A percentile compares a stretch with the other conserved stretches of the same genome.
phyloP scores from a whole-genome alignment of 495 filamentous ascomycete species.

The Hapsidospora chrysogenum region DNA sequence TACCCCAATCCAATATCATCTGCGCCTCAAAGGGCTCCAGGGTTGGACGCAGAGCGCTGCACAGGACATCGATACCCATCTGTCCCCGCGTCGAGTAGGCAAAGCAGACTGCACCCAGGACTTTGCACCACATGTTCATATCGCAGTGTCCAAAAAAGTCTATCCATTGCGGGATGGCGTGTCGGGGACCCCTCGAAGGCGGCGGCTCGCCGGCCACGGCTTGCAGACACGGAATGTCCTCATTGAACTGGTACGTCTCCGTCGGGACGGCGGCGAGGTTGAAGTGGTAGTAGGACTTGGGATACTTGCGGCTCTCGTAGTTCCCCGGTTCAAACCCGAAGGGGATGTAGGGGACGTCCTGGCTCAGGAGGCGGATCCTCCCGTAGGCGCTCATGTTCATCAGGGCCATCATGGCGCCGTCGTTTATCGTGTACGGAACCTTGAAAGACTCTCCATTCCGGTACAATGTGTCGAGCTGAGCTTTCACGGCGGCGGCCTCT shows the following conservation, averaged over 20 bases:
- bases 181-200: slow-evolving; percentile 12
- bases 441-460: slow-evolving; percentile 14
- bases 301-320: slow-evolving; percentile 56
- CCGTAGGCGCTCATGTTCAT: slow-evolving; percentile 49
- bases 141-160: slow-evolving; percentile 56
- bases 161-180: slow-evolving; percentile 58
- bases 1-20: slow-evolving; percentile 49
- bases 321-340: slow-evolving; percentile 57
- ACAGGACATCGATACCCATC: slow-evolving; percentile 31
- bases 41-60: slow-evolving; percentile 37
- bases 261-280: slow-evolving; percentile 41
- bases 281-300: slow-evolving; percentile 46
- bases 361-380: slow-evolving; percentile 35
- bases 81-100: slow-evolving; percentile 44
- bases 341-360: slow-evolving; percentile 44
- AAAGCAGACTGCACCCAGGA: slow-evolving; percentile 39
- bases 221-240: slow-evolving; percentile 26
- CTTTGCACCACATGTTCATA: slow-evolving; percentile 44
- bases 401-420: slow-evolving; percentile 54
- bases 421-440: slow-evolving; percentile 29
- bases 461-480: slow-evolving; percentile 37
- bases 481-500: slow-evolving; percentile 42
- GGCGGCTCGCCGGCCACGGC: slow-evolving; percentile 13
- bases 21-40: slow-evolving; percentile 53
- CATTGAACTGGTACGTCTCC: slow-evolving; percentile 40